Evolutionary conservation across 1,284 basidiomycete genomes (phyloP), one percentile per base, ranked within the genome.

Genomic region (Rhodotorula sp.): DNA sequence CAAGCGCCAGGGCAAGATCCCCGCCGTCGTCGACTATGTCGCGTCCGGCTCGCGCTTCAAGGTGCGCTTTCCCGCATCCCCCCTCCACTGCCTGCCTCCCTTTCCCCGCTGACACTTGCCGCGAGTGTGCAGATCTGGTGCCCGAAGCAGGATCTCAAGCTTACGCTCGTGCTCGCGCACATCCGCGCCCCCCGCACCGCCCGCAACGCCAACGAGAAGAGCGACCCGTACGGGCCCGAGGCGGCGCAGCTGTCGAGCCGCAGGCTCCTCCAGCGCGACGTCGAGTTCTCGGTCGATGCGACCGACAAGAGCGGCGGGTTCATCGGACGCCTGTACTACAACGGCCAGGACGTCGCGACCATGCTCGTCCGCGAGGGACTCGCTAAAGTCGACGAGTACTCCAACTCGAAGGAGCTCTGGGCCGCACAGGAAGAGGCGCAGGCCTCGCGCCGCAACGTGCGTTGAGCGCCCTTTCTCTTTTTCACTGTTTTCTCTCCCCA

Each of bases 271-370:
- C 97, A 99, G 82, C 88, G 95, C 36, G 97, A 99, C 79, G 90
- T 94, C 25, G 96, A 99, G 82, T 89, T 98, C 72, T 90, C 92
- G 76, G 88, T 97, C 58, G 91, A 96, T 70, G 87, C 88, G 57
- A 88, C 90, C 25, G 96, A 99, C 84, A 97, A 97, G 83, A 90
- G 90, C 27, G 96, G 96, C 53, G 95, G 96, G 13, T 98, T 97
- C 83, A 95, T 99, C 76, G 96, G 96, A 27, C 84, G 63, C 29
- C 67, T 72, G 25, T 77, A 75, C 51, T 65, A 74, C 48, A 87
- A 92, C 80, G 88, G 84, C 3, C 90, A 93, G 75, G 98, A 97
- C 80, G 89, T 87, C 58, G 95, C 94, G 2, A 84, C 95, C 55
- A 83, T 88, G 46, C 86, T 99, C 27, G 89, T 91, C n/a, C 87